Evolutionary conservation across 371 early-diverging fungal species (phyloP).

Genomic region (Mortierella sp.): DNA sequence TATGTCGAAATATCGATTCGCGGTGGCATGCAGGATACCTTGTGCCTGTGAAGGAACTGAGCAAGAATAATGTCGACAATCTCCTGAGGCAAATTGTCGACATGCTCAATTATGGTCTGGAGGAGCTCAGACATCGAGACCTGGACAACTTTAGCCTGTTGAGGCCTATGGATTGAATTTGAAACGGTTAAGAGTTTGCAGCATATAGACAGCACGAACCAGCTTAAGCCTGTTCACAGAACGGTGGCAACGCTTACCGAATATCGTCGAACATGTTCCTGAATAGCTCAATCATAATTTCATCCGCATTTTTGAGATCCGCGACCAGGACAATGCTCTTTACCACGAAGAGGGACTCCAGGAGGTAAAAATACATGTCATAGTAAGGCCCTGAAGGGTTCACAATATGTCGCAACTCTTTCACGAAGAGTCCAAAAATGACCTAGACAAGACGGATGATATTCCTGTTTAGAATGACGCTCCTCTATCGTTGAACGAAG

Average conservation of each 20-base stretch:
- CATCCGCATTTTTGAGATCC: conserved; percentile 75
- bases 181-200: too few relatives aligned
- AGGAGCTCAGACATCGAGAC: conserved; percentile 86
- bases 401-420: conserved; percentile 74
- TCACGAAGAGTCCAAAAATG: conserved; percentile 84
- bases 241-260: conserved; percentile 50
- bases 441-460: conserved; percentile 55
- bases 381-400: conserved; percentile 72
- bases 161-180: conserved; percentile 60
- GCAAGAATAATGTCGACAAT: conserved; percentile 83
- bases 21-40: too few relatives aligned
- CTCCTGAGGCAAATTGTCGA: conserved; percentile 74
- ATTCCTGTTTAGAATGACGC: not conserved
- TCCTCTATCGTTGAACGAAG: too few relatives aligned
- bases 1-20: too few relatives aligned
- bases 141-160: conserved; percentile 80
- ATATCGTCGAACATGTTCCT: conserved; percentile 69
- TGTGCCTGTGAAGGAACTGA: conserved; percentile 77
- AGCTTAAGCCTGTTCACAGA: too few relatives aligned
- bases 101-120: conserved; percentile 86
- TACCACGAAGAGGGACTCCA: conserved; percentile 88
- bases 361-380: conserved; percentile 79
- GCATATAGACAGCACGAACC: not conserved
- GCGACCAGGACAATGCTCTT: conserved; percentile 84
- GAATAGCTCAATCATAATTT: conserved; percentile 74